A percentile compares a stretch with the other conserved stretches of the same genome.
phyloP scores from a whole-genome alignment of 192 early-diverging fungal species.

The Coemansia guatemalensis region DNA sequence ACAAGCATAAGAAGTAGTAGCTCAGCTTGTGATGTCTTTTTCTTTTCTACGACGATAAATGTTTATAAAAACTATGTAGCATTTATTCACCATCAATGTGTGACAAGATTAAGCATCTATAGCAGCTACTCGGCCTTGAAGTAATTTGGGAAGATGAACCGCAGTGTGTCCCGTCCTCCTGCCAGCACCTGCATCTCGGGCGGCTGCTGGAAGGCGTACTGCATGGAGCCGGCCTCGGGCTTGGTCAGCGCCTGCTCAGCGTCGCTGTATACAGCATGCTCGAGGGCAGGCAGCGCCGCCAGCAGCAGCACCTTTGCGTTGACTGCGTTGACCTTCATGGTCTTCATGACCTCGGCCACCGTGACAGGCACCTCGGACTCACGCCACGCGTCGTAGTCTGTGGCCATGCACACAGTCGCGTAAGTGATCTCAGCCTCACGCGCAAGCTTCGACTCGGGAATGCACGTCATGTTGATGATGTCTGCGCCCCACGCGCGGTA shows the following conservation, averaged over 20 bases:
- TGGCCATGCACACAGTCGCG: slow-evolving; percentile 98
- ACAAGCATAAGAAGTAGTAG: slow-evolving; percentile 18
- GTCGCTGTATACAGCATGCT: slow-evolving; percentile 59
- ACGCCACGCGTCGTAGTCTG: slow-evolving; percentile 96
- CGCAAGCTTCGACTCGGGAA: slow-evolving; percentile 97
- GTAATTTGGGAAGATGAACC: slow-evolving; percentile 83
- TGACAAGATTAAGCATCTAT: too few relatives aligned
- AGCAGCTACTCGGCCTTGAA: slow-evolving; percentile 28
- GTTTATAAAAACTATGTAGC: too few relatives aligned
- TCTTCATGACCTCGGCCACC: slow-evolving; percentile 82
- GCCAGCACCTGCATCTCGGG: slow-evolving; percentile 64
- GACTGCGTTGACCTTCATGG: slow-evolving; percentile 78
- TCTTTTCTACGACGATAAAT: not conserved
- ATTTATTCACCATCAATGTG: too few relatives aligned
- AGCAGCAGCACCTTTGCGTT: slow-evolving; percentile 81
- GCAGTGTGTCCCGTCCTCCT: slow-evolving; percentile 73
- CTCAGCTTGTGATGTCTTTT: slow-evolving; percentile 1
- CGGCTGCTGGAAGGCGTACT: slow-evolving; percentile 81
- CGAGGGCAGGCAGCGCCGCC: slow-evolving; percentile 76
- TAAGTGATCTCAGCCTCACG: slow-evolving; percentile 98
- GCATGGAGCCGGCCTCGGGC: slow-evolving; percentile 77
- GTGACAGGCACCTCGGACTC: slow-evolving; percentile 79
- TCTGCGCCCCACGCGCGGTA: slow-evolving; percentile 92
- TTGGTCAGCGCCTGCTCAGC: slow-evolving; percentile 55
- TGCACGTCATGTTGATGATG: slow-evolving; percentile 96